Conservation (phyloP, 495 filamentous ascomycete species). For the Cercophora newfieldiana region DNA sequence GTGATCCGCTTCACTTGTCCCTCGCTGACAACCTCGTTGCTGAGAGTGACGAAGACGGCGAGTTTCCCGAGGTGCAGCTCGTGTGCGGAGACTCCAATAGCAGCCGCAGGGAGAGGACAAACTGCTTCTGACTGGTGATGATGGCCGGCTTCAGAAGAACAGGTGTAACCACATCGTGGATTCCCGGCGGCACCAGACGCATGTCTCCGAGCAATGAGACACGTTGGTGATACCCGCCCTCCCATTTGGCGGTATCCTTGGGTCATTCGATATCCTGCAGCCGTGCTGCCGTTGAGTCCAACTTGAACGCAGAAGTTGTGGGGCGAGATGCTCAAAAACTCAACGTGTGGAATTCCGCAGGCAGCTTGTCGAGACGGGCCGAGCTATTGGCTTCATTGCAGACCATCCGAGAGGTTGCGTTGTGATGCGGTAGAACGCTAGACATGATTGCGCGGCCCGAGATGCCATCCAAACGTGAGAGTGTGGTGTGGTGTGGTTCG, state of each 20-base stretch:
- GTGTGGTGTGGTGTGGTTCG: background rate
- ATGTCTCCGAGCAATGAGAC: slow-evolving; percentile 1
- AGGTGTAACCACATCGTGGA: slow-evolving; percentile 4
- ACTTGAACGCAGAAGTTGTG: background rate
- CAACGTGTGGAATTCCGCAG: background rate
- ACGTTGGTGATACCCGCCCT: background rate
- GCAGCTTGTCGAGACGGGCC: background rate
- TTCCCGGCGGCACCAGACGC: background rate
- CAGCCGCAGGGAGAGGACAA: background rate
- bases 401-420: background rate
- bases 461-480: background rate
- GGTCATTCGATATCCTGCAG: background rate
- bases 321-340: slow-evolving; percentile 8
- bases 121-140: background rate
- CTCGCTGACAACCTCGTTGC: background rate
- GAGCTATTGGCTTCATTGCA: background rate
- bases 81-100: background rate
- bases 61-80: background rate
- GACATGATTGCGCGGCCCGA: background rate
- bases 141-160: slow-evolving; percentile 1
- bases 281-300: background rate
- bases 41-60: slow-evolving; percentile 1
- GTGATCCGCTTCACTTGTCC: background rate
- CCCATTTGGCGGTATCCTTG: background rate
- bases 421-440: background rate